Evolutionary conservation across 129 eudicot genomes (phyloP), one percentile per base, ranked within the genome.

Genomic region (Artemisia tridentata): DNA sequence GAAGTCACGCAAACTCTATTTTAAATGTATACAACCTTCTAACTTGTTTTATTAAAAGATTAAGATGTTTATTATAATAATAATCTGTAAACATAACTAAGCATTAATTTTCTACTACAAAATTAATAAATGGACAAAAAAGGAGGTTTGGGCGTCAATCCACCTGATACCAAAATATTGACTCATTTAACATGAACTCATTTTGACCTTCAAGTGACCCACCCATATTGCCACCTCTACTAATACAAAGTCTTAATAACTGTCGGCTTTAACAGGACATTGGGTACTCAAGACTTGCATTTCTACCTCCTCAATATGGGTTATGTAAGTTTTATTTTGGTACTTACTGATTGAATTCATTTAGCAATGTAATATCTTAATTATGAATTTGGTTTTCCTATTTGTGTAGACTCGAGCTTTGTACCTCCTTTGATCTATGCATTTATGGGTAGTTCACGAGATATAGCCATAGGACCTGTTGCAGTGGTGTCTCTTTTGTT

Each of bases 381-480:
- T 45, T 31, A 50, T 70, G 46, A 63, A 45, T 61, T 41, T 25
- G 27, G 50, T 11, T 69, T 50, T 72, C 20, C 66, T 55, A 49
- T 17, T 20, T 64, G 11, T 73, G 76, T 83, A 91, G 97, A 91
- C 61, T 88, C 96, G 11, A 91, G 96, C 80, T 85, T 91, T 74
- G 97, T 91, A 61, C 96, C 97, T 3, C 97, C 97, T 38, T 62
- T 91, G 76, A 75, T 91, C 20, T 91, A 91, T 71, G 92, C 97
- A 38, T 85, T 88, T 77, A 88, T 91, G 97, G 97, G 97, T 69
- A 91, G 97, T 73, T 91, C 97, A 47, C 75, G 91, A 67, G 97
- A 91, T 80, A 87, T 91, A 77, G 97, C 97, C 50, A 91, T 91
- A 7, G 97, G 97, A 41, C 97, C 97, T 5, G 97, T 91, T 61